Base-by-base conservation (phyloP, 148 eudicot species). In the Euryodendron excelsum region DNA sequence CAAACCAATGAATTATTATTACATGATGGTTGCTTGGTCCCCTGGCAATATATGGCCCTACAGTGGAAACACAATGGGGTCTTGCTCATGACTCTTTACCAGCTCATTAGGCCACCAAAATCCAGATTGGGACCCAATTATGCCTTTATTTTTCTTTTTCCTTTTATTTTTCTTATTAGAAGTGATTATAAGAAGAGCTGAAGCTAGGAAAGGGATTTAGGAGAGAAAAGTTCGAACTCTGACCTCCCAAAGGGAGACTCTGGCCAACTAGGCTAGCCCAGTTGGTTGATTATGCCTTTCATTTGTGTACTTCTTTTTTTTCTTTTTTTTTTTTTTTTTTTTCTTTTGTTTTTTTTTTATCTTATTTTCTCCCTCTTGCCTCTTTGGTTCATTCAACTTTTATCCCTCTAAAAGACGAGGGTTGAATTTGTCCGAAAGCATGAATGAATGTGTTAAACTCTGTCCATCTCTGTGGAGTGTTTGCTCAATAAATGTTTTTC, bases 361-460 rank as follows among this genome's bases (percentile, higher is more conserved):
- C 10, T 50, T 41, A 7, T 1, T 4, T 30, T 15, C 4, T 4
- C 2, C 2, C 14, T 33, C 13, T 2, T 63, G 20, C 33, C 68
- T 33, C 6, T 64, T 33, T 21, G 47, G 28, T 66, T 66, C 15
- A 13, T 69, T 69, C 21, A 21, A 15, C 5, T 20, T 41, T 33
- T 30, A 15, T 33, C 68, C 68, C 53, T 69, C 30, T 44, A 25
- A 41, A 23, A 41, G 13, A 37, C 8, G 45, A 20, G 36, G 18
- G 70, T 66, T 66, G 37, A 69, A 25, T 25, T 23, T 41, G 55
- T 69, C 72, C 21, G 23, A 65, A 67, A 67, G 25, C 48, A 31
- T 6, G 7, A 36, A 21, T 39, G 21, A 6, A 18, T 1, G n/a
- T 39, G 48, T 36, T 5, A 14, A 21, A 66, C 47, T 37, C 0